Evolutionary conservation across 805 yeast species (phyloP), one percentile per base, ranked within the genome.

Genomic region (Ogataea neopini): DNA sequence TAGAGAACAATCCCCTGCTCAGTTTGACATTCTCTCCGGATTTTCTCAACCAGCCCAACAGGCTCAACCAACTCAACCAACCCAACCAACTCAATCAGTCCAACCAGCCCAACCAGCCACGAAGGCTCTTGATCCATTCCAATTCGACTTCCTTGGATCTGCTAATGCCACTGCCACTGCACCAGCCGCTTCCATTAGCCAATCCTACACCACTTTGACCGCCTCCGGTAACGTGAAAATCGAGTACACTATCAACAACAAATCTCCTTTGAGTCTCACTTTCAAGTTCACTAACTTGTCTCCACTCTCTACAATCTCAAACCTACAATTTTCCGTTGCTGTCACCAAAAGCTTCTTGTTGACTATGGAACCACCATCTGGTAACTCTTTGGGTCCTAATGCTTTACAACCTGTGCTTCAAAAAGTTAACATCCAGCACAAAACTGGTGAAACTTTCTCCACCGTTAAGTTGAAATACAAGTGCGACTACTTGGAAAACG

Each of bases 401-500:
- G 39, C 53, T 8, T 34, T 52, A 3, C 54, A 57, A 29, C 60
- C 61, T 3, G 56, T 66, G 26, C 54, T 57, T 5, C 69, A 65
- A 46, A 51, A 48, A 15, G 61, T 57, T 17, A 49, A 46, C 23
- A 54, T 65, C 43, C 49, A 48, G 38, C 54, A 52, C 44, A 54
- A 53, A 43, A 46, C 48, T 22, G 53, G 58, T 40, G 53, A 40
- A 11, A 32, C 33, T 8, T 43, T 52, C 46, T 34, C 30, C 19
- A 36, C 51, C 15, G 38, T 85, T 55, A 87, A 86, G 65, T 73
- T 88, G 49, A 85, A 88, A 64, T 88, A 91, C 92, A 86, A 84
- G 64, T 75, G 78, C 19, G 77, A 77, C 47, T 88, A 79, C 62
- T 56, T 59, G 9, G 61, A 75, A 8, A 78, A 76, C 44, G 79